phyloP scores from a whole-genome alignment of 768 basidiomycete species.

The Agrocybe chaxingu region DNA sequence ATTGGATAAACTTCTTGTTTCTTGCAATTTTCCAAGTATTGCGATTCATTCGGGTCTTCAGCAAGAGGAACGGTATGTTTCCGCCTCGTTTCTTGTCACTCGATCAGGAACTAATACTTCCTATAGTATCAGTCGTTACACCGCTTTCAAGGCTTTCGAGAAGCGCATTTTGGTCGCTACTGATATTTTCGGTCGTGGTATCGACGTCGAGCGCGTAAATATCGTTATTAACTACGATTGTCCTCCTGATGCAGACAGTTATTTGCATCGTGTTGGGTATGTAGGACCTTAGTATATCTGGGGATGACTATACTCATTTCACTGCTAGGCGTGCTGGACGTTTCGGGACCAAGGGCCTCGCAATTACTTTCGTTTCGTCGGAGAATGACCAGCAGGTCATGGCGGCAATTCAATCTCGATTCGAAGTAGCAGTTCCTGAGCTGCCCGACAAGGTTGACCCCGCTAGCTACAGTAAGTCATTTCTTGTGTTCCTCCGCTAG shows the following conservation, averaged over 20 bases:
- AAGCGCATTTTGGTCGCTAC: conserved; percentile 99
- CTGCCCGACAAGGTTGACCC: conserved; percentile 93
- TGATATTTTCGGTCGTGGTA: conserved; percentile 98
- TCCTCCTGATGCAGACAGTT: conserved; percentile 95
- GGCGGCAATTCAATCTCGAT: conserved; percentile 90
- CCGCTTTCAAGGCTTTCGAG: conserved; percentile 98
- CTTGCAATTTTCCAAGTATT: conserved; percentile 98
- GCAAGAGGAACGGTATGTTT: conserved; percentile 90
- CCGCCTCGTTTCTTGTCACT: neutral
- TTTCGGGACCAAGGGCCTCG: conserved; percentile 99
- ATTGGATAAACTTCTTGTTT: conserved; percentile 90
- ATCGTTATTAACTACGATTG: conserved; percentile 99
- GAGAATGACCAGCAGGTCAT: conserved; percentile 94
- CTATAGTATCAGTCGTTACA: conserved; percentile 86
- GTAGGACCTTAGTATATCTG: conserved; percentile 20
- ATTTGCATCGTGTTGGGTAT: conserved; percentile 95
- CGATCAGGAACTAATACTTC: neutral
- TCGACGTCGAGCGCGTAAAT: conserved; percentile 99
- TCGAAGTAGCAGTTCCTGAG: conserved; percentile 96
- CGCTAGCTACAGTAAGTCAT: conserved; percentile 85
- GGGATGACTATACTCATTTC: neutral
- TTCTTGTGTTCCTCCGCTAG: neutral
- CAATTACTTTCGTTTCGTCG: conserved; percentile 93
- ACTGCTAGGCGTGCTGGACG: conserved; percentile 85
- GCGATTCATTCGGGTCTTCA: conserved; percentile 92